Percentiles rank a stretch among this genome's conserved stretches.
phyloP scores from a whole-genome alignment of 805 yeast genomes.

The Candida maris region DNA sequence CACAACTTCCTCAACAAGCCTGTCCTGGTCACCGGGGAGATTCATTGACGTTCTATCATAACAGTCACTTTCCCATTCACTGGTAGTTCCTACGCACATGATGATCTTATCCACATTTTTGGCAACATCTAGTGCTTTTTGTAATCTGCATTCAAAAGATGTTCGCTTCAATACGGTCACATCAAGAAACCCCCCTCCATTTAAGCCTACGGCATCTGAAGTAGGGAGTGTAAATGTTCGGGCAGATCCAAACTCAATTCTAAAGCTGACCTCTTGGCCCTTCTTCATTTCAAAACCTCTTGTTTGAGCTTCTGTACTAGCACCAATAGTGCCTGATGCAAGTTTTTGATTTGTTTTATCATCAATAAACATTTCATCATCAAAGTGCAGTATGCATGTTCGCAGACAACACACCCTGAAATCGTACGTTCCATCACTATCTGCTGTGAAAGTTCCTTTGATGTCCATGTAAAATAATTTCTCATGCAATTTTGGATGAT shows the following conservation, averaged over 20 bases:
- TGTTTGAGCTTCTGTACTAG: conserved; percentile 18
- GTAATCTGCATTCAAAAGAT: conserved; percentile 31
- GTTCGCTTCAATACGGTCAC: conserved; percentile 20
- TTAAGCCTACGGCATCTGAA: conserved; percentile 14
- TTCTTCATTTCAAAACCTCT: conserved; percentile 27
- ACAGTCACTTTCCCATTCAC: conserved; percentile 61
- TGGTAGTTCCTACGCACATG: conserved; percentile 47
- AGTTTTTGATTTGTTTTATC: conserved; percentile 39
- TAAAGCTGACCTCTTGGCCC: conserved; percentile 35
- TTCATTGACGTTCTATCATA: conserved; percentile 49
- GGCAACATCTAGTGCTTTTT: conserved; percentile 47
- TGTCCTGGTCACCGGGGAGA: conserved; percentile 46
- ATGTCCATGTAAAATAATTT: conserved; percentile 37
- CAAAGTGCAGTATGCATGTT: conserved; percentile 39
- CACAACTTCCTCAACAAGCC: conserved; percentile 41
- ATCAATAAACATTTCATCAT: conserved; percentile 42
- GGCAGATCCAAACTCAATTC: conserved; percentile 40
- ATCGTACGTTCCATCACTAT: conserved; percentile 36
- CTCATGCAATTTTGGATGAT: conserved; percentile 16
- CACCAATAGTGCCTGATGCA: conserved; percentile 41
- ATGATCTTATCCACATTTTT: conserved; percentile 50
- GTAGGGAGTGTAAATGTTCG: conserved; percentile 32
- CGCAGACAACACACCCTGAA: conserved; percentile 40
- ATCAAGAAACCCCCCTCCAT: conserved; percentile 33
- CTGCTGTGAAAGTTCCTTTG: conserved; percentile 37